Conservation (phyloP, 129 eudicot species). For the Flaveria robusta region DNA sequence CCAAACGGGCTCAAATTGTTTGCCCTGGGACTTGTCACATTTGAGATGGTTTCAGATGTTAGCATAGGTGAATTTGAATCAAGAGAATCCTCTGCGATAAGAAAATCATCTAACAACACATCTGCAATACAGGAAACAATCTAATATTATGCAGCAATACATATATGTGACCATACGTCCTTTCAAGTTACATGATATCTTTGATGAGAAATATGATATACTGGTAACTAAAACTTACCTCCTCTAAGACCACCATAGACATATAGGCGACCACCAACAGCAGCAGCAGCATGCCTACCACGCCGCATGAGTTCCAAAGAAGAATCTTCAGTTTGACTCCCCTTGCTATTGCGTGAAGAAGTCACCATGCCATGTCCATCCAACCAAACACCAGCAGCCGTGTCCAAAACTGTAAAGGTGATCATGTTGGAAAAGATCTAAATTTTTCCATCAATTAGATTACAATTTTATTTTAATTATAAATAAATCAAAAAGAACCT, state of each 20-base stretch:
- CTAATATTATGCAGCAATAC: not conserved
- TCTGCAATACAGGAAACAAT: constrained; percentile 51
- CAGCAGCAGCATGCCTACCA: constrained; percentile 97
- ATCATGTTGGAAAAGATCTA: constrained; percentile 10
- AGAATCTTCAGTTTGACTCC: constrained; percentile 68
- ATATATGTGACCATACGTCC: not conserved
- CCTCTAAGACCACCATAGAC: constrained; percentile 91
- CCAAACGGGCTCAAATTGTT: constrained; percentile 37
- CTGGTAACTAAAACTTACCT: constrained; percentile 47
- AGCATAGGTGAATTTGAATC: constrained; percentile 47
- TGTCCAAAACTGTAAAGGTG: constrained; percentile 70
- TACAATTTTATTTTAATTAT: not conserved
- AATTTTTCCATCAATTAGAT: not conserved
- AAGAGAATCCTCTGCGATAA: constrained; percentile 73
- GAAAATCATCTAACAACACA: constrained; percentile 72
- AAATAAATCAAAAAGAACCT: constrained; percentile 48
- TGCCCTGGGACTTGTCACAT: constrained; percentile 43
- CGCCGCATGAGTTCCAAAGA: constrained; percentile 87
- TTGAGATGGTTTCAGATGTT: constrained; percentile 34
- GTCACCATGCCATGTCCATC: constrained; percentile 94
- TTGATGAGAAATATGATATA: constrained; percentile 4
- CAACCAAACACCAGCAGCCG: constrained; percentile 99
- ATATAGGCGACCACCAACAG: constrained; percentile 74
- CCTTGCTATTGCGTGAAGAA: constrained; percentile 59
- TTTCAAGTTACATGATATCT: constrained; percentile 11